Percentiles rank a stretch among this genome's conserved stretches.
Conservation (phyloP, 2,329 filamentous ascomycete genomes). For the Chrysoporthe deuterocubensis region DNA sequence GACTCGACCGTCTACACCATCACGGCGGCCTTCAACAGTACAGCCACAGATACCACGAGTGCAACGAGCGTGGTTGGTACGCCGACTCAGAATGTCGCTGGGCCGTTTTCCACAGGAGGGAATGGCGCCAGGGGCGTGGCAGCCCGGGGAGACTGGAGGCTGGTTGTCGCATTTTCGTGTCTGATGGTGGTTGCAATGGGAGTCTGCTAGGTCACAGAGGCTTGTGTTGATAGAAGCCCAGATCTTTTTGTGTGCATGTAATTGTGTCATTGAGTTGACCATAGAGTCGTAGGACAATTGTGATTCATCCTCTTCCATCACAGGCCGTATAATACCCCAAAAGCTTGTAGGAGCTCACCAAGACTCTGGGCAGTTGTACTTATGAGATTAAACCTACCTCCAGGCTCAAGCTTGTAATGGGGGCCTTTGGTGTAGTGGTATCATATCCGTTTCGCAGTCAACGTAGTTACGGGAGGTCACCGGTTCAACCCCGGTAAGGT, state of each 20-base stretch:
- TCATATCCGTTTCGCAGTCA: constrained; percentile 22
- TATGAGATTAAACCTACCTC: too few species aligned
- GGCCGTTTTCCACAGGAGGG: background rate
- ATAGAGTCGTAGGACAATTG: background rate
- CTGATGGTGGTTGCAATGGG: background rate
- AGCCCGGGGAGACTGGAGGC: background rate
- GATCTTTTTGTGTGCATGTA: background rate
- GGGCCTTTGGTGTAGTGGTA: constrained; percentile 26
- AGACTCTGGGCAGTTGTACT: too few species aligned
- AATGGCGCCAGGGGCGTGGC: background rate
- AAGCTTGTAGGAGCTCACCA: background rate
- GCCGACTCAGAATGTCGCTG: background rate
- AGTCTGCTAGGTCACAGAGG: background rate
- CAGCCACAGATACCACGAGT: background rate
- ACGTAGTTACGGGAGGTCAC: constrained; percentile 9
- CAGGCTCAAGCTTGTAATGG: too few species aligned
- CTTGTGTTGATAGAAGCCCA: background rate
- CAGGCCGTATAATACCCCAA: too few species aligned
- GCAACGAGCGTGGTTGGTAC: background rate
- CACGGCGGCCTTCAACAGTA: constrained; percentile 34
- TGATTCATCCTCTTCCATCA: background rate
- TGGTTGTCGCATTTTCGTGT: background rate
- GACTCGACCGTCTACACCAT: constrained; percentile 40
- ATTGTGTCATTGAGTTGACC: background rate
- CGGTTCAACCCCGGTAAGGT: constrained; percentile 22